Conservation (phyloP, 306 rosid species). For the Prosopis cineraria region DNA sequence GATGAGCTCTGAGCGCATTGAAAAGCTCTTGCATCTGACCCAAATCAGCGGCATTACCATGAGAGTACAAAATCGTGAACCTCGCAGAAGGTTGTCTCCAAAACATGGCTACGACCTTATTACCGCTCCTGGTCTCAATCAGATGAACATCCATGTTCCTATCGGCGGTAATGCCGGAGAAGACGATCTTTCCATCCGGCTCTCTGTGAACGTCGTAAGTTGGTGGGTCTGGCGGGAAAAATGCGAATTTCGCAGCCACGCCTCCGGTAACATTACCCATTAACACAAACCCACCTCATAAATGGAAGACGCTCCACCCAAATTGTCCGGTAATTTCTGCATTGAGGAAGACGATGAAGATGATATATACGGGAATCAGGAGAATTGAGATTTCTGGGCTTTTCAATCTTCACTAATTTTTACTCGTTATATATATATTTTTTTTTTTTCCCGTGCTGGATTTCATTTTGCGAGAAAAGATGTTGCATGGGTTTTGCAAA, state of each 20-base stretch:
- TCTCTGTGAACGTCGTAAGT: conserved; percentile 57
- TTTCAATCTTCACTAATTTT: background rate
- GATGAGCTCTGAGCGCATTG: conserved; percentile 73
- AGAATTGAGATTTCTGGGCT: background rate
- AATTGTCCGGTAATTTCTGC: conserved; percentile 33
- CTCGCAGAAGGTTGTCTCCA: conserved; percentile 69
- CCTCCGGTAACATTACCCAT: conserved; percentile 73
- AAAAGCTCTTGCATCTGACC: conserved; percentile 84
- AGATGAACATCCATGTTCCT: conserved; percentile 52
- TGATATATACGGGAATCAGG: background rate
- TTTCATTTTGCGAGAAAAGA: background rate
- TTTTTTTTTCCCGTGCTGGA: too few relatives aligned
- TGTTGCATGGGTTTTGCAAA: conserved; percentile 24
- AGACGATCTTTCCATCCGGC: conserved; percentile 46
- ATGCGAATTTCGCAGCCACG: conserved; percentile 79
- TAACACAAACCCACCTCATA: conserved; percentile 40
- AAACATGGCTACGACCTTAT: conserved; percentile 59
- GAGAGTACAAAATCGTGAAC: conserved; percentile 72
- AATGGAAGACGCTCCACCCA: conserved; percentile 9
- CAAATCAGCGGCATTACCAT: conserved; percentile 82
- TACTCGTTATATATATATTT: background rate
- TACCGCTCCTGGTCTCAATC: conserved; percentile 62
- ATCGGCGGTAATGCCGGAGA: conserved; percentile 61
- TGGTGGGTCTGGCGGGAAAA: conserved; percentile 85
- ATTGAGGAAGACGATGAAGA: conserved; percentile 30